Base-by-base conservation (phyloP, 225 moss, liverwort and hornwort genomes). In the Pseudoscleropodium purum region DNA sequence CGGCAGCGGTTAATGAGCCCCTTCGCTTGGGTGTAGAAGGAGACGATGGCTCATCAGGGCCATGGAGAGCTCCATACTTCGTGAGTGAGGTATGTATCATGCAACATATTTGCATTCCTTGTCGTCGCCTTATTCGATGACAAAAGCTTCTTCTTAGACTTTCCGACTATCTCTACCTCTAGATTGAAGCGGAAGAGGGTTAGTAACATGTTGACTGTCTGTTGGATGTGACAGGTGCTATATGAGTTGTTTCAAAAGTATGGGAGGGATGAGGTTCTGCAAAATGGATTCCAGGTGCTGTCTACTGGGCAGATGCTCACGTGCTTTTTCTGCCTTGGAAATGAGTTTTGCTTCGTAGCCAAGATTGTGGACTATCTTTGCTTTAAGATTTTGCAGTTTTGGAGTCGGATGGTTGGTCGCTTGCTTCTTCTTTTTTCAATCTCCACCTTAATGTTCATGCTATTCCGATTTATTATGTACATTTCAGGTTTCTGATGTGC, bases 1-100 rank as follows among this genome's bases (percentile, higher is more conserved):
- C 90, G 68, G 93, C 94, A 65, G 96, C 94, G 63, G 91, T 96
- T 65, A 91, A 94, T 75, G 95, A 99, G 84, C 97, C 99, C 74
- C 93, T 99, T 43, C 89, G 90, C 89, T 94, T 99, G 86, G 97
- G 95, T 43, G 90, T 92, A 39, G 96, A 97, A 90, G 95, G 93
- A 89, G 94, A 93, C 67, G 97, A 99, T 90, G 96, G 94, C 81
- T 95, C 94, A 76, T 93, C 91, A 67, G 96, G 97, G 66, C 96
- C 97, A 74, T 97, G 99, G 99, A 97, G 90, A 94, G 99, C 97
- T 86, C 99, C 99, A n/a, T 95, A 96, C 90, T 97, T 97, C 89
- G 99, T 99, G 51, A 97, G 96, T 84, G 96, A 99, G 96, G 99
- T 97, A 82, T 88, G 91, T 67, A 65, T 85, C 27, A 37, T 84